phyloP scores from a whole-genome alignment of 441 rosid species.

The Dalechampia spathulata region DNA sequence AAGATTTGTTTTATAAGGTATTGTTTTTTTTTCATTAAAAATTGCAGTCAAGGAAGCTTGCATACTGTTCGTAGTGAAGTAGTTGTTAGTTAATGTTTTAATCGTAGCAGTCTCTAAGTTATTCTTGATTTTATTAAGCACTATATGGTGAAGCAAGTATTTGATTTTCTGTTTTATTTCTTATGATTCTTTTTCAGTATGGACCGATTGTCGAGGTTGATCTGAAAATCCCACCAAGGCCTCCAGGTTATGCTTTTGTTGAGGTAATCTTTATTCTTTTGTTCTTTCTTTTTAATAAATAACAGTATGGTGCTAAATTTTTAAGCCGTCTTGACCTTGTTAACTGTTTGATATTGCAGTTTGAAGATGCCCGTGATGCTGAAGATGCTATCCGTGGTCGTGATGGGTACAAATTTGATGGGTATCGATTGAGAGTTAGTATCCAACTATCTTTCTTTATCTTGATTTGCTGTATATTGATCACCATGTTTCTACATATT shows the following conservation, averaged over 20 bases:
- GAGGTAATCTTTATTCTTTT: slow-evolving; percentile 61
- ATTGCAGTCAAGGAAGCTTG: too few species aligned
- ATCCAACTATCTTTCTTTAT: not conserved
- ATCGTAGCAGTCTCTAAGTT: too few species aligned
- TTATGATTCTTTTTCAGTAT: slow-evolving; percentile 59
- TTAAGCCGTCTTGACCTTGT: too few species aligned
- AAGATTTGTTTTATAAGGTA: slow-evolving; percentile 89
- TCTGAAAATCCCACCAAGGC: slow-evolving; percentile 89
- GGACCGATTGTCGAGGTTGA: slow-evolving; percentile 88
- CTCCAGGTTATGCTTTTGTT: slow-evolving; percentile 95
- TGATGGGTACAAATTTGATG: slow-evolving; percentile 93
- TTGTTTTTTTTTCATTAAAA: too few species aligned
- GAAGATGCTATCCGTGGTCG: slow-evolving; percentile 88
- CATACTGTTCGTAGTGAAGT: too few species aligned
- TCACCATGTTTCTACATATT: not conserved
- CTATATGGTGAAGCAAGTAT: not conserved
- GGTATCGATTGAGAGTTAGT: slow-evolving; percentile 68
- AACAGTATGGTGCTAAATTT: too few species aligned
- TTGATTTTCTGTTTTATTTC: not conserved
- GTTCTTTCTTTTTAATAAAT: too few species aligned
- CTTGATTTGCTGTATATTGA: not conserved
- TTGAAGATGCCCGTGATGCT: slow-evolving; percentile 88
- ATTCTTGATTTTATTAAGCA: too few species aligned
- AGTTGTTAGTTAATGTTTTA: too few species aligned
- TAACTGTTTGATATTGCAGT: slow-evolving; percentile 37